Base-by-base conservation (phyloP, 208 protist genomes). In the Vickermania ingenoplastis region DNA sequence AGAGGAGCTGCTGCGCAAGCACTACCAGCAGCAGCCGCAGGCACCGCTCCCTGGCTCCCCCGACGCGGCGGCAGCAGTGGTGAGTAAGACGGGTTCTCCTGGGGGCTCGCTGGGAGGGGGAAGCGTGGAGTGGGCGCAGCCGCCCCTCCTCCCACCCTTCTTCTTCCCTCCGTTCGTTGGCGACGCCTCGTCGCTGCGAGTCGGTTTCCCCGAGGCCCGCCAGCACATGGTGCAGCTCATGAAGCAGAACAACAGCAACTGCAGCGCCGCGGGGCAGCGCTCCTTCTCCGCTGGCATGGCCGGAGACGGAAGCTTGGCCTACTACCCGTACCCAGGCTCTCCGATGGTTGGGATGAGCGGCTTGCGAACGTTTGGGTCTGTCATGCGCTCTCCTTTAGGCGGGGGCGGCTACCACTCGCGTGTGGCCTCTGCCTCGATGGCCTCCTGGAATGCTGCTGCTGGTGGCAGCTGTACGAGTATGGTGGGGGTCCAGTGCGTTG, bases 1-100 rank as follows among this genome's bases (percentile, higher is more conserved):
- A 65, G 83, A 94, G 69, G 69, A 84, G 21, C 61, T 58, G 48
- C 59, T 84, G 7, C 60, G 67, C 0, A 3, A 31, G 22, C 57
- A 69, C 45, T 77, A 77, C 53, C 36, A 45, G 52, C 21, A 21
- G 59, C 50, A 17, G 13, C 50, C 50, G 7, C 50, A 26, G 21
- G 21, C 50, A 13, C 24, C 50, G n/a, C 13, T 54, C 50, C 50
- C 13, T 25, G 50, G 21, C 50, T 28, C 50, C 11, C 5, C 14
- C 7, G 27, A 59, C 24, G 7, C 11, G 13, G n/a, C n/a, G n/a
- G n/a, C n/a, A 13, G 13, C n/a, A 17, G 13, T 21, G 13, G 14
- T 56, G 52, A 29, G n/a, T 13, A 52, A 53, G 28, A 14, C 11
- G 36, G 36, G 36, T 30, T 17, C n/a, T 30, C 36, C 36, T 7